Percentiles rank a stretch among this genome's conserved stretches.
Conservation (phyloP, 169 alveolate genomes). For the Eimeria necatrix region DNA sequence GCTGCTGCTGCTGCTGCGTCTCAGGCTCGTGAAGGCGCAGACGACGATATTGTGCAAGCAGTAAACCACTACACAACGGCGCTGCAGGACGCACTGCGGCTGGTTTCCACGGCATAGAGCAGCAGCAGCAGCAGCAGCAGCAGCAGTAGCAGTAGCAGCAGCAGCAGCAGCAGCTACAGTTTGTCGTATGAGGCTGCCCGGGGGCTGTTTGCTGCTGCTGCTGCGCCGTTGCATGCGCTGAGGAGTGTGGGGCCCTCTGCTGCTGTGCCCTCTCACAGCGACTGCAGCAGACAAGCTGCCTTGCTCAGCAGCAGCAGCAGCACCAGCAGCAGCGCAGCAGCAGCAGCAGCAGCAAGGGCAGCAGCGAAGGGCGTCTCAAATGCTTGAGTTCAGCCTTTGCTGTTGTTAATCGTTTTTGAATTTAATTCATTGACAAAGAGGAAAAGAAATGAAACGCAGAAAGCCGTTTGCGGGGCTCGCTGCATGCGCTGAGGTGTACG, state of each 20-base stretch:
- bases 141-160: neutral
- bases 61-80: constrained; percentile 93
- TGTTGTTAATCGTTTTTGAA: no score
- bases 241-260: neutral
- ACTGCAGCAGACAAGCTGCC: neutral
- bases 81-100: constrained; percentile 88
- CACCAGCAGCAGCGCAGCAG: neutral
- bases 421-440: no score
- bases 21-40: constrained; percentile 93
- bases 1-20: neutral
- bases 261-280: neutral
- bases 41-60: constrained; percentile 95
- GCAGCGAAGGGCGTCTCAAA: no score
- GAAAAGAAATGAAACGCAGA: no score
- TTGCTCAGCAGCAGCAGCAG: constrained; percentile 19
- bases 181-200: neutral
- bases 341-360: neutral
- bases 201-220: no score
- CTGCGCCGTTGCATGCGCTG: neutral
- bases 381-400: no score
- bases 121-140: constrained; percentile 35
- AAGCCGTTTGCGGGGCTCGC: no score
- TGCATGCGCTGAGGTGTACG: no score
- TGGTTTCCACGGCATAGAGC: constrained; percentile 83
- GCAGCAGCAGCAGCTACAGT: neutral